Evolutionary conservation across 768 basidiomycete genomes (phyloP), one percentile per base, ranked within the genome.

Genomic region (Lactifluus volemus): DNA sequence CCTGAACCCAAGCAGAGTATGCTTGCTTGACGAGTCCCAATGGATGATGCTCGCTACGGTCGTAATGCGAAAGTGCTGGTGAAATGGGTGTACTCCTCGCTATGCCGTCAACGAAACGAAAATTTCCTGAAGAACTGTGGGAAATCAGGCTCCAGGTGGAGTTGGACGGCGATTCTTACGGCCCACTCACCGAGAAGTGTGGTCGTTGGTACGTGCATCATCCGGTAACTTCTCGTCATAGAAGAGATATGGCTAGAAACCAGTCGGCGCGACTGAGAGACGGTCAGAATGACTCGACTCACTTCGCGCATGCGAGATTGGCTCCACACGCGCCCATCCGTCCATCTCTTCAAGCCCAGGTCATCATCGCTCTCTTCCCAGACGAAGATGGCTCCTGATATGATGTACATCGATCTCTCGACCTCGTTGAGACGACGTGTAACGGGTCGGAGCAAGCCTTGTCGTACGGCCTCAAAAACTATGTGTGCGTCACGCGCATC

Each of bases 321-420:
- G 54, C 83, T 83, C 84, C 84, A 85, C 47, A 84, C 76, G 38
- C 84, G 80, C 25, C 84, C 84, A 73, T 87, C 85, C 52, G 85
- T 87, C 84, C 84, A 86, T 63, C 85, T 74, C 68, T 84, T 84
- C 53, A 86, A 72, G 11, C 84, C 84, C 53, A 77, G 77, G 52
- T 85, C 84, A 62, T 85, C 83, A 52, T 85, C 84, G 64, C 79
- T 79, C 70, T 87, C 84, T 67, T 83, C 79, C 85, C 85, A 87
- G 49, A 86, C 83, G 67, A 86, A 87, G 32, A 86, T 76, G 4
- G 84, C 79, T 4, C 85, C 85, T 7, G 83, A 81, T 51, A 74
- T 76, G 59, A 87, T 81, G 65, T 77, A 78, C 53, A 70, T 78
- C 6, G 76, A 73, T 56, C 84, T 72, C 68, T 87, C 84, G 53